phyloP scores from a whole-genome alignment of 139 green algal species.

The Tetradesmus obliquus region DNA sequence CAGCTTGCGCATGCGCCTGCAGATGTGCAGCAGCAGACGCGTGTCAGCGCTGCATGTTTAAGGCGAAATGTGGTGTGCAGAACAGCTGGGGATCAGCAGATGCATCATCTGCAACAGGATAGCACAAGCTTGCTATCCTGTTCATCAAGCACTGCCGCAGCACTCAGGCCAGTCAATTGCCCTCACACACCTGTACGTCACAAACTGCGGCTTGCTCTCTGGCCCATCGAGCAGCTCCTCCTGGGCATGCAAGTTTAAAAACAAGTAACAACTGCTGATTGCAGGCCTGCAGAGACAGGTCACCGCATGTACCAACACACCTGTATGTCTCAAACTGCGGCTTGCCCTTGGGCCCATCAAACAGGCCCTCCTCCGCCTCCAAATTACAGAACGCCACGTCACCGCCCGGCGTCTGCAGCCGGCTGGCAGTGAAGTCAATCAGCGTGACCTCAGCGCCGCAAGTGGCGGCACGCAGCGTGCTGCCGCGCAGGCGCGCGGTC shows the following conservation, averaged over 20 bases:
- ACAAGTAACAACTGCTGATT: too few relatives aligned
- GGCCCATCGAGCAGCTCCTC: too few relatives aligned
- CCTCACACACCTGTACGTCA: not conserved
- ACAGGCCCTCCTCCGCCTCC: slow-evolving; percentile 68
- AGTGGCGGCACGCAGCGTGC: slow-evolving; percentile 5
- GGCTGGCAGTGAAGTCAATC: slow-evolving; percentile 87
- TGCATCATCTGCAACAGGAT: not conserved
- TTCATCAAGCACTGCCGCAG: too few relatives aligned
- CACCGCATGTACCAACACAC: slow-evolving; percentile 67
- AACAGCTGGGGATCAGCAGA: not conserved
- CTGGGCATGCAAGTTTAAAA: too few relatives aligned
- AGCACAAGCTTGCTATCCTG: too few relatives aligned
- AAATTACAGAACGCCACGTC: slow-evolving; percentile 79
- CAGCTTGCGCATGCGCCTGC: slow-evolving; percentile 85
- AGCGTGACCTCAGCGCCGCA: slow-evolving; percentile 50
- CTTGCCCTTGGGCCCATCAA: slow-evolving; percentile 86
- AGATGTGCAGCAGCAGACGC: slow-evolving; percentile 84
- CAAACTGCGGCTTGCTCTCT: not conserved
- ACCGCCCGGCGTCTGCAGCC: slow-evolving; percentile 59
- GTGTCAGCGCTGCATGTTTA: slow-evolving; percentile 46
- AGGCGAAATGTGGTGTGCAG: too few relatives aligned
- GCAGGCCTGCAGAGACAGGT: too few relatives aligned
- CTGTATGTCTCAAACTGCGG: slow-evolving; percentile 74
- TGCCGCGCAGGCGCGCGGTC: not conserved
- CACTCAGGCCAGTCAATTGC: too few relatives aligned